Percentiles rank a stretch among this genome's conserved stretches.
phyloP scores from a whole-genome alignment of 2,329 filamentous ascomycete genomes.

The Fusarium staphyleae region DNA sequence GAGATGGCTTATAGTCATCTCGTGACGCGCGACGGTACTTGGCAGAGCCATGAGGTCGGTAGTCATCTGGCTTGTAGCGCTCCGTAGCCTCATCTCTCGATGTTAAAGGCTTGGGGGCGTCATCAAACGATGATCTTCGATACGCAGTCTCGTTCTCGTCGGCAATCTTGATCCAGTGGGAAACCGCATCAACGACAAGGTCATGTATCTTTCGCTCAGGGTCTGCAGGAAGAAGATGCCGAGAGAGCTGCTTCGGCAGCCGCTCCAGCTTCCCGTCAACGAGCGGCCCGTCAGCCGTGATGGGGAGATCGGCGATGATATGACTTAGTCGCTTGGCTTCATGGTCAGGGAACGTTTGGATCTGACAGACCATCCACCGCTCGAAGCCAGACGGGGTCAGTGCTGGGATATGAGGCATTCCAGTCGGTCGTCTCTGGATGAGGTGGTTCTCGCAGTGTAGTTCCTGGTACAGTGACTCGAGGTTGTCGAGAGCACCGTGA shows the following conservation, averaged over 20 bases:
- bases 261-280: constrained; percentile 71
- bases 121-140: constrained; percentile 21
- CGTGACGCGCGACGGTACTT: constrained; percentile 29
- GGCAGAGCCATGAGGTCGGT: constrained; percentile 18
- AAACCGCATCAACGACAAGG: constrained; percentile 66
- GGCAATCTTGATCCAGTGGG: constrained; percentile 48
- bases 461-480: constrained; percentile 60
- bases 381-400: constrained; percentile 73
- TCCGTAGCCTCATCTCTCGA: constrained; percentile 25
- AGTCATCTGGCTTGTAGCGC: constrained; percentile 31
- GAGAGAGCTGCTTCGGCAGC: constrained; percentile 79
- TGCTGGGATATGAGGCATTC: constrained; percentile 66
- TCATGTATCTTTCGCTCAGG: constrained; percentile 65
- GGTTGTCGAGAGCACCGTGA: constrained; percentile 35
- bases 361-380: constrained; percentile 74
- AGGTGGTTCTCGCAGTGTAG: constrained; percentile 70
- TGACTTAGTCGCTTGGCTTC: constrained; percentile 75
- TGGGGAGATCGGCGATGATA: constrained; percentile 73
- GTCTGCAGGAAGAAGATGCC: constrained; percentile 71
- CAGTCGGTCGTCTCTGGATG: constrained; percentile 59
- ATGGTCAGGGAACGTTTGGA: constrained; percentile 77
- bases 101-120: constrained; percentile 16
- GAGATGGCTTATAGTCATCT: constrained; percentile 28
- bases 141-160: constrained; percentile 25
- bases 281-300: constrained; percentile 62